Percentiles rank a stretch among this genome's conserved stretches.
These are phyloP conservation scores for Quercus glauca DNA, from an alignment of 306 rosid genomes.

Conservation along the genomic window DNA sequence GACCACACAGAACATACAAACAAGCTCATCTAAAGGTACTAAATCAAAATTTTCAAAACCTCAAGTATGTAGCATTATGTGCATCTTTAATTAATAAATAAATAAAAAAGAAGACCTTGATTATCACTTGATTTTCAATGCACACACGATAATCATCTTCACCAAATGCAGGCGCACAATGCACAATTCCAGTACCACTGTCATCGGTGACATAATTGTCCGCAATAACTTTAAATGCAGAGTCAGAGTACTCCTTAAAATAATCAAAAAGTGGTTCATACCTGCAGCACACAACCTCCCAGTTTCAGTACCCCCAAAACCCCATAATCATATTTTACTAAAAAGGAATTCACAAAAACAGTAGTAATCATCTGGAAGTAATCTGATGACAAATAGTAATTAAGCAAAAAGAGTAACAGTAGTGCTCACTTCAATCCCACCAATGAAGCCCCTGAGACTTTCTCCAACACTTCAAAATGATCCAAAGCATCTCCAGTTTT, in stretches of 20 bases:
- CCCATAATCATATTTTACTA: not conserved
- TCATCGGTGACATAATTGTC: conserved; percentile 87
- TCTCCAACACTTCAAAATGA: conserved; percentile 75
- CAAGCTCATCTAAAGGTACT: conserved; percentile 8
- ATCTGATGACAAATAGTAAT: conserved; percentile 10
- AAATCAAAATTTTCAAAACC: not conserved
- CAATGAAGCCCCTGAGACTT: conserved; percentile 64
- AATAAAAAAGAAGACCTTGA: conserved; percentile 31
- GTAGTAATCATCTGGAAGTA: conserved; percentile 9
- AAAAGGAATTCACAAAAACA: not conserved
- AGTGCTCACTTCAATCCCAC: conserved; percentile 81
- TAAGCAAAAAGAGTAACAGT: conserved; percentile 11
- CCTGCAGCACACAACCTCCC: conserved; percentile 42
- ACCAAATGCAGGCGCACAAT: conserved; percentile 96
- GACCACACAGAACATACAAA: not conserved
- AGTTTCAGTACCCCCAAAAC: conserved; percentile 18
- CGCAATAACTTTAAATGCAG: conserved; percentile 87
- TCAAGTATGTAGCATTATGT: not conserved
- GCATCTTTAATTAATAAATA: not conserved
- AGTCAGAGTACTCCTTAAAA: conserved; percentile 66
- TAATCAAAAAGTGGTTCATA: conserved; percentile 78
- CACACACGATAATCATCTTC: conserved; percentile 99
- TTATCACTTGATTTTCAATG: conserved; percentile 63
- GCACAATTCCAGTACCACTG: conserved; percentile 96
- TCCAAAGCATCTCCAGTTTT: conserved; percentile 64